These are phyloP conservation scores for Xylariales sp. DNA, from an alignment of 2,329 filamentous ascomycete species.

Conservation along the genomic window DNA sequence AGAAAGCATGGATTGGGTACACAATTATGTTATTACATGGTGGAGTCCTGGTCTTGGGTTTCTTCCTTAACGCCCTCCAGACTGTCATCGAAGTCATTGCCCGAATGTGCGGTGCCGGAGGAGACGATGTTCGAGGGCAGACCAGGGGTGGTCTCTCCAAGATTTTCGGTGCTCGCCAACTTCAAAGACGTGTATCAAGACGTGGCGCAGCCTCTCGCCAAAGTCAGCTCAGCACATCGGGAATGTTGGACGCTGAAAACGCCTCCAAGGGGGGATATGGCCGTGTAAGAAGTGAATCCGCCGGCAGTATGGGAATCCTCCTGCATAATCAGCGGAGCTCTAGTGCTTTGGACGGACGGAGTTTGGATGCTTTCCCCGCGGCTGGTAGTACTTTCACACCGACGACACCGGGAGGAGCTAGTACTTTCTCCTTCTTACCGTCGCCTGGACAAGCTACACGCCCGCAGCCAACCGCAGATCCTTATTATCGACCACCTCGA, in stretches of 20 bases:
- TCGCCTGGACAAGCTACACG: constrained; percentile 47
- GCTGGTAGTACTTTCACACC: constrained; percentile 62
- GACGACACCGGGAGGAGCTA: constrained; percentile 63
- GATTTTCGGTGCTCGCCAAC: constrained; percentile 86
- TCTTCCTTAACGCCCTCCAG: constrained; percentile 87
- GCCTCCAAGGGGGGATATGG: constrained; percentile 60
- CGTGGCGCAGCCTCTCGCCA: constrained; percentile 60
- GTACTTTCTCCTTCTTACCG: constrained; percentile 66
- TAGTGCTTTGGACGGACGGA: constrained; percentile 49
- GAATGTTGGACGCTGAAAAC: constrained; percentile 69
- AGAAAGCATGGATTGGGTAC: constrained; percentile 95
- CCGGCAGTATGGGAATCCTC: constrained; percentile 51
- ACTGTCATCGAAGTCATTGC: constrained; percentile 86
- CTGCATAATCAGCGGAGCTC: constrained; percentile 46
- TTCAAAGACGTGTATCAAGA: constrained; percentile 68
- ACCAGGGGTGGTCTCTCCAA: constrained; percentile 80
- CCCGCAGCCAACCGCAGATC: constrained; percentile 55
- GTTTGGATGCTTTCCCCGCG: constrained; percentile 43
- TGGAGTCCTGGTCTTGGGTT: constrained; percentile 80
- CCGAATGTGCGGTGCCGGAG: constrained; percentile 76
- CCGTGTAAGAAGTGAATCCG: constrained; percentile 56
- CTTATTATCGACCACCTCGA: constrained; percentile 84
- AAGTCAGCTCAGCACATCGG: constrained; percentile 77
- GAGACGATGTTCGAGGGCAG: constrained; percentile 64
- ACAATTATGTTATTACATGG: constrained; percentile 82